Evolutionary conservation across 108 stramenopile species (phyloP).

Genomic region (Pseudonitzschia multistriata): DNA sequence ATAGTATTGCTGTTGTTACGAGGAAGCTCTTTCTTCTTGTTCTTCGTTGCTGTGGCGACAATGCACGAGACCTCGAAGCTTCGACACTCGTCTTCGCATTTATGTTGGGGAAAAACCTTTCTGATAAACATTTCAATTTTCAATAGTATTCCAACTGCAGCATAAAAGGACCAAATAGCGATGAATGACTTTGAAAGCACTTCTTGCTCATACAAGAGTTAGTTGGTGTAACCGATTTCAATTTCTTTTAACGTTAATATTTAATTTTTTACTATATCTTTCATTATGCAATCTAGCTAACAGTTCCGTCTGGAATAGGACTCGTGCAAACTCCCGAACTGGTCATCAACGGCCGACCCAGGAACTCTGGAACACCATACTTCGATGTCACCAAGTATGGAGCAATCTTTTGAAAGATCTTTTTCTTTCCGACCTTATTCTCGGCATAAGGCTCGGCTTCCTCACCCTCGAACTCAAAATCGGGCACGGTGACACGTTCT

Average conservation of each 20-base stretch:
- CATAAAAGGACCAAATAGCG: too few species aligned
- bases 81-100: too few species aligned
- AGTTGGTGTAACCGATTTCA: too few species aligned
- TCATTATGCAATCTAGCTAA: slow-evolving; percentile 29
- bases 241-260: background rate
- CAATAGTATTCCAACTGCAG: too few species aligned
- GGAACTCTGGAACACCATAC: slow-evolving; percentile 81
- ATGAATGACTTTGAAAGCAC: too few species aligned
- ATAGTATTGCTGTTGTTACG: too few species aligned
- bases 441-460: slow-evolving; percentile 85
- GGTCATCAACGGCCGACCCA: slow-evolving; percentile 84
- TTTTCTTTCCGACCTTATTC: slow-evolving; percentile 97
- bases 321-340: slow-evolving; percentile 87
- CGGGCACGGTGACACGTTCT: slow-evolving; percentile 85
- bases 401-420: slow-evolving; percentile 94
- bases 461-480: slow-evolving; percentile 77
- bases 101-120: too few species aligned
- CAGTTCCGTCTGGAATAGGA: slow-evolving; percentile 75
- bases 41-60: too few species aligned
- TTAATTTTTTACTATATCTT: background rate
- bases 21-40: too few species aligned
- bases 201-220: too few species aligned
- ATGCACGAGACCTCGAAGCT: too few species aligned
- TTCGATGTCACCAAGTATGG: slow-evolving; percentile 86
- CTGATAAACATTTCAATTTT: too few species aligned